Evolutionary conservation across 495 filamentous ascomycete species (phyloP), one percentile per base, ranked within the genome.

Genomic region (Rhizodiscina lignyota): DNA sequence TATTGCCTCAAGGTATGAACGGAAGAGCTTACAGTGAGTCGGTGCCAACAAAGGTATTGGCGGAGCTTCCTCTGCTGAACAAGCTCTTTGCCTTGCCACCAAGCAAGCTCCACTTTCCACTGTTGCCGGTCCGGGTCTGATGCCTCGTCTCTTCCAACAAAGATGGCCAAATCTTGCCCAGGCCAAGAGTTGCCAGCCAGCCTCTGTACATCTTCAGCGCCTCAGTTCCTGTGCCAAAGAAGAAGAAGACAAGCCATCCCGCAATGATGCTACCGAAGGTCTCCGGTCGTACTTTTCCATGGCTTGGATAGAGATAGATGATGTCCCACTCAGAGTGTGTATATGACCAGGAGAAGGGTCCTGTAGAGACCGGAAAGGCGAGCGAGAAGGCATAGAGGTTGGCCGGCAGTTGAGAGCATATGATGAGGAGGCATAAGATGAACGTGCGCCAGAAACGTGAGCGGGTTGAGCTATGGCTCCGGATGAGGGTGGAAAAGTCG

Each of bases 191-290:
- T 20, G 63, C 48, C 2, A 77, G 56, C 41, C 66, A 62, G 2
- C 48, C 50, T 35, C 71, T 65, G 52, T 94, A 94, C 54, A 79
- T 72, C 30, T 65, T 64, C n/a, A 67, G 54, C 3, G 80, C 81
- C 38, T 94, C 87, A 16, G 59, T 61, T 12, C 81, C 84, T 12
- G 77, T 68, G 20, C 89, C 89, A 48, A 92, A 94, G 61, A 85
- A 78, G 24, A 72, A 37, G 43, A 91, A 82, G 11, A 83, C 61
- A 31, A 74, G 41, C 30, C 76, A 61, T 0, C 68, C 68, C 1
- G 69, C 58, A 1, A 59, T 58, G 34, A 82, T 63, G 5, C 73
- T 56, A 23, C 79, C 67, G 74, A 77, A 94, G 30, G 70, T 66
- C 47, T 81, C 70, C 42, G 71, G 68, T 39, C 68, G 53, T 12